Evolutionary conservation across 1,139 yeast species (phyloP).

Genomic region (Nakaseomyces sp.): DNA sequence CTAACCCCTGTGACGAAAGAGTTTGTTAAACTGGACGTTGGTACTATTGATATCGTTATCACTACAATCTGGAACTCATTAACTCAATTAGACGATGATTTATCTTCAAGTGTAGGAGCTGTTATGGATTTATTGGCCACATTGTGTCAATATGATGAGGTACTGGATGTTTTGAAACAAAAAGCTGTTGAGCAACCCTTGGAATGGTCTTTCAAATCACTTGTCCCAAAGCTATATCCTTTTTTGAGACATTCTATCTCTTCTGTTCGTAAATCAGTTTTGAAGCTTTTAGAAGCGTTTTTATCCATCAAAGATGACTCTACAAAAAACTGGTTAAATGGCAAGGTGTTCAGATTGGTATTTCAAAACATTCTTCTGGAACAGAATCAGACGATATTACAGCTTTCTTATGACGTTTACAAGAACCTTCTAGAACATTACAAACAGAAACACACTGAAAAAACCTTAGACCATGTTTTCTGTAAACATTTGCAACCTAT

Average conservation of each 20-base stretch:
- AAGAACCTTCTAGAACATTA: conserved; percentile 46
- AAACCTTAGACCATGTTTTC: conserved; percentile 42
- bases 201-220: conserved; percentile 52
- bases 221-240: conserved; percentile 90
- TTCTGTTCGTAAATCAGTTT: conserved; percentile 82
- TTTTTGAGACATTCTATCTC: conserved; percentile 90
- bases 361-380: conserved; percentile 86
- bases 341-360: conserved; percentile 59
- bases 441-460: conserved; percentile 30
- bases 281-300: conserved; percentile 73
- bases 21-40: conserved; percentile 59
- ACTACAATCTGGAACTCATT: conserved; percentile 83
- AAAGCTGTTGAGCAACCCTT: conserved; percentile 41
- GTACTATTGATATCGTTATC: conserved; percentile 55
- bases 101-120: conserved; percentile 90
- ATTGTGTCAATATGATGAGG: conserved; percentile 74
- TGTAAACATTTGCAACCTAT: conserved; percentile 51
- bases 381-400: conserved; percentile 67
- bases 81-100: conserved; percentile 76
- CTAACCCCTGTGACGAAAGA: conserved; percentile 81
- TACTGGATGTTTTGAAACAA: conserved; percentile 57
- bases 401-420: conserved; percentile 58
- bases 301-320: conserved; percentile 56
- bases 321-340: conserved; percentile 71
- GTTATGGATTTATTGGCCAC: conserved; percentile 92